Evolutionary conservation across 768 basidiomycete genomes (phyloP), one percentile per base, ranked within the genome.

Genomic region (Crepidotus variabilis): DNA sequence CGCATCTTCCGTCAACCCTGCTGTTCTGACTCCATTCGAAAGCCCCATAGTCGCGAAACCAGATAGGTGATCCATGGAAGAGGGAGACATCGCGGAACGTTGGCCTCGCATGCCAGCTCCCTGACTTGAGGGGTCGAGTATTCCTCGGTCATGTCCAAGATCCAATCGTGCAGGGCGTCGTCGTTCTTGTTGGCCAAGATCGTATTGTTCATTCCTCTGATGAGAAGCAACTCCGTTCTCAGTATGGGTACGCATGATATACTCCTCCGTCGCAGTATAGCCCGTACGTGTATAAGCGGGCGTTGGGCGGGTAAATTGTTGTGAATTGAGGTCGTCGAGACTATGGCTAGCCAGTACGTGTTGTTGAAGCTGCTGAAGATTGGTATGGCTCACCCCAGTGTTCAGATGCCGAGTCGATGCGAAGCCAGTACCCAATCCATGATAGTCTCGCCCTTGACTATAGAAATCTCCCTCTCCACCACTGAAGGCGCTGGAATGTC

Each of bases 241-340:
- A n/a, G 75, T 67, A 69, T 78, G 73, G 69, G 85, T 58, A 69
- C 83, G 85, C 65, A 90, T 78, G 50, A 89, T 82, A 58, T 82
- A 79, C 67, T 86, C 82, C 65, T 90, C 88, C 0, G 87, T 75
- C 1, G 85, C 75, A 0, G 88, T 90, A 60, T 84, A 90, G 1
- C 87, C 87, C 1, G 80, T 62, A 22, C 65, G 54, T 22, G 67
- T 67, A 28, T 69, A 68, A 6, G 55, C 67, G 14, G 67, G 65
- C 2, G 63, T 58, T 24, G 65, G 54, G n/a, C 66, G 69, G 35
- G 63, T 22, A 43, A 61, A 60, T 5, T 34, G 24, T 34, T 57
- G 56, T 14, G 47, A 49, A 22, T 61, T 59, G 20, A 66, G 47
- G 23, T 56, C 50, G 22, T 62, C 61, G 39, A 64, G 16, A 33